Percentiles rank a stretch among this genome's conserved stretches.
These are phyloP conservation scores for Pugionium cornutum DNA, from an alignment of 345 rosid species.

Conservation along the genomic window DNA sequence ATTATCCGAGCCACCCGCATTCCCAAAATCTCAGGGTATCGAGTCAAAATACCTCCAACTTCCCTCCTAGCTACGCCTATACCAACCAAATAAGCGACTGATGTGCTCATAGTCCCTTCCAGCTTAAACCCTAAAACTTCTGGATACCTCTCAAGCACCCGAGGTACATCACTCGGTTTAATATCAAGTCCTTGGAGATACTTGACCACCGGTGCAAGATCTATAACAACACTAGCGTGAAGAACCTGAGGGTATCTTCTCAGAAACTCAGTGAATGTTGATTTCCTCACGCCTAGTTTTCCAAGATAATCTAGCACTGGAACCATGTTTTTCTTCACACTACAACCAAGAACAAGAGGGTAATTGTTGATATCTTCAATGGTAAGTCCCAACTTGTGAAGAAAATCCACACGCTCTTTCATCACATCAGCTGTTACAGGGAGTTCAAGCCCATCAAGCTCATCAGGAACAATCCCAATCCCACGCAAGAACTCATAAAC, in stretches of 20 bases:
- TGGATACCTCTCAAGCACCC: conserved; percentile 89
- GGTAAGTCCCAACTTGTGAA: conserved; percentile 70
- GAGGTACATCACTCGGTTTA: conserved; percentile 69
- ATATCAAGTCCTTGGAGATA: conserved; percentile 92
- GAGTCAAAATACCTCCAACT: conserved; percentile 74
- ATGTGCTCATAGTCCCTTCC: conserved; percentile 96
- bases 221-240: conserved; percentile 85
- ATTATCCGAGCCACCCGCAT: conserved; percentile 86
- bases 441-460: conserved; percentile 88
- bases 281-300: conserved; percentile 84
- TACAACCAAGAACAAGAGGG: conserved; percentile 93
- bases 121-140: conserved; percentile 91
- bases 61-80: conserved; percentile 91
- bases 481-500: conserved; percentile 74
- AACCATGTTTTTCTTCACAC: conserved; percentile 95
- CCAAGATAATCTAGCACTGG: conserved; percentile 94
- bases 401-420: conserved; percentile 84
- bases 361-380: conserved; percentile 82
- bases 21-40: conserved; percentile 82
- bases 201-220: conserved; percentile 88
- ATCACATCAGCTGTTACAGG: conserved; percentile 84
- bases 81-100: conserved; percentile 86
- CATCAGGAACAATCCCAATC: conserved; percentile 70
- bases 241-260: conserved; percentile 89
- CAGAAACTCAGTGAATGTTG: conserved; percentile 69